Base-by-base conservation (phyloP, 1,284 basidiomycete genomes). In the Leccinum proliferum region DNA sequence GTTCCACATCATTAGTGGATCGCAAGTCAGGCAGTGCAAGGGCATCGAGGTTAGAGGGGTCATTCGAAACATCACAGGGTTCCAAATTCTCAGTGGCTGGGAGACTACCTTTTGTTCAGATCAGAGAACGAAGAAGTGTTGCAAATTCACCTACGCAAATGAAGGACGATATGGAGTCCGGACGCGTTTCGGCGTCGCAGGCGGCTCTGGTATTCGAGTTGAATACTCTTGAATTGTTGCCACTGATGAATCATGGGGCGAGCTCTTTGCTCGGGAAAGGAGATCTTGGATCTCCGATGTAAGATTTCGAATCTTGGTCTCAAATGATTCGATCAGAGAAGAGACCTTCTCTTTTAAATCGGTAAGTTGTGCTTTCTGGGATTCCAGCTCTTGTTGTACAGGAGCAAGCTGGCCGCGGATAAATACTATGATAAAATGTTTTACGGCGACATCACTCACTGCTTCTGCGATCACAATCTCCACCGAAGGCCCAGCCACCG, bases 341-440 rank as follows among this genome's bases (percentile, higher is more conserved):
- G 73, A 69, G 4, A 78, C 69, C 61, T 80, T 76, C 50, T 77
- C 72, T 50, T 74, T 77, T 37, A 84, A 70, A 52, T 74, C 73
- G 48, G 75, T 67, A 15, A 84, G 72, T 65, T 82, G 78, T 32
- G 73, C 68, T 48, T 76, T 77, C 53, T 82, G 73, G 43, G 72
- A 70, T 48, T 77, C 72, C 25, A 81, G 67, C 65, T 74, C 75
- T 61, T 72, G 72, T 59, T 78, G 77, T 18, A 90, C 70, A 10
- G 88, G 86, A 56, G 76, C 77, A 55, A 87, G 68, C 86, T 88
- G 21, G 12, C 57, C 58, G 25, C 18, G 32, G 14, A 41, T 71
- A 35, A 72, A 62, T 60, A 57, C 6, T 18, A 25, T 55, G 39
- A 50, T 15, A 29, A n/a, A 55, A 55, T 9, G 21, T 12, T 32